phyloP scores from a whole-genome alignment of 352 stramenopile species.

The Phytophthora quininea region DNA sequence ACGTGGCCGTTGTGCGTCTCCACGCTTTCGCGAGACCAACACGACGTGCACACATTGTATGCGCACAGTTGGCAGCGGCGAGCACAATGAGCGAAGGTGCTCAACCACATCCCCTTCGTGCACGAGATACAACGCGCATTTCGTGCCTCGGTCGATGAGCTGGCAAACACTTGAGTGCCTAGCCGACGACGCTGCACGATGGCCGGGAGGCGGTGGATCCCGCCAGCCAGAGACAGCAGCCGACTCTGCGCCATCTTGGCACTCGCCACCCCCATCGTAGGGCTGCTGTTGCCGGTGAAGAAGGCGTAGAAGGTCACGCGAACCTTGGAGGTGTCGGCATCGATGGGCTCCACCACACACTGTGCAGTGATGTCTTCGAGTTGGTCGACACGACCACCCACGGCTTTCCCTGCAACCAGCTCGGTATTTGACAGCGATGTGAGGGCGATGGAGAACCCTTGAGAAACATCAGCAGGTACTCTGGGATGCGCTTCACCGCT shows the following conservation, averaged over 20 bases:
- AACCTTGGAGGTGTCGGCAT: constrained; percentile 17
- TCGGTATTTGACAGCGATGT: constrained; percentile 37
- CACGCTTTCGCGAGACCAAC: constrained; percentile 44
- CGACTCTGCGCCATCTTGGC: constrained; percentile 33
- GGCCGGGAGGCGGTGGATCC: constrained; percentile 33
- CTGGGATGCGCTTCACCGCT: too few species aligned
- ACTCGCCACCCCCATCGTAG: constrained; percentile 7
- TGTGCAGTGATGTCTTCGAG: constrained; percentile 40
- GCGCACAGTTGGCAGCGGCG: constrained; percentile 49
- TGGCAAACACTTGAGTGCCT: constrained; percentile 37
- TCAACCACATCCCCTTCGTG: constrained; percentile 46
- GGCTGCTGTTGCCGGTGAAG: not conserved
- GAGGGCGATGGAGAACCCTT: constrained; percentile 40
- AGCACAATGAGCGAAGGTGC: constrained; percentile 23
- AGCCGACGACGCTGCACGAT: constrained; percentile 46
- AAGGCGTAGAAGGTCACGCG: constrained; percentile 41
- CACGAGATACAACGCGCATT: constrained; percentile 54
- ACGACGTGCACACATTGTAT: constrained; percentile 54
- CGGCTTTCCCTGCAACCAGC: constrained; percentile 32
- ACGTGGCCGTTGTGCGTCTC: constrained; percentile 46
- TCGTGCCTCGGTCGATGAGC: constrained; percentile 18
- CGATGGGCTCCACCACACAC: constrained; percentile 44
- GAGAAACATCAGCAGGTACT: constrained; percentile 5
- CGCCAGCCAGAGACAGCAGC: constrained; percentile 34
- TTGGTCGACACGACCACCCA: constrained; percentile 44